Evolutionary conservation across 495 filamentous ascomycete genomes (phyloP), one percentile per base, ranked within the genome.

Genomic region (Penicillium atrosanguineum): DNA sequence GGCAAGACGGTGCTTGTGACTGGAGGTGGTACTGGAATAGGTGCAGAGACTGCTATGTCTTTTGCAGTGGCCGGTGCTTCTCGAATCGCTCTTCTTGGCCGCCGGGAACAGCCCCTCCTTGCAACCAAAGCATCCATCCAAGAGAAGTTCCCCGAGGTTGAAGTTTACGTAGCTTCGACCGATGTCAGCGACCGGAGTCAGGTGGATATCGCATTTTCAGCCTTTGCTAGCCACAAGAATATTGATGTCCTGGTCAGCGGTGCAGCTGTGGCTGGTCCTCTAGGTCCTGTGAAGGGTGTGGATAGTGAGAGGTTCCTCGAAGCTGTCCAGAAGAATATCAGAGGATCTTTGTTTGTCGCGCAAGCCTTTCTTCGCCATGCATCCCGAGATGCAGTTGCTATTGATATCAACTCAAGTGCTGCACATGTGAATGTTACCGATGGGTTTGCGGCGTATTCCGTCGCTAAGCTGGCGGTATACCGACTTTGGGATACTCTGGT

Each of bases 1-100:
- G 71, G 72, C 47, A 74, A 74, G 39, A 73, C 62, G 4, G 65
- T 83, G 20, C 49, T 82, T 20, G 57, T 84, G 25, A 81, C 79
- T 6, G 80, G 75, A 25, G 74, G 66, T 1, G 69, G 69, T 7
- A 65, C 63, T 29, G 76, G 76, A 7, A 71, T 80, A n/a, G 78
- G 77, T 18, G 57, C 58, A 31, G 75, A 64, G 19, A 78, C 60
- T 12, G 69, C 76, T n/a, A 50, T 18, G 6, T 53, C 62, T 36
- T 79, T 78, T 51, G 77, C 74, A 4, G 53, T 63, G 46, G 71
- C 79, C 28, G 73, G 71, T 19, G 75, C 76, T n/a, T 56, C 61
- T 23, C 61, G 51, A 25, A 57, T 75, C 40, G 65, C 63, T 23
- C 62, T 78, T 5, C 44, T 73, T 2, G 74, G 71, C 39, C 69